A percentile compares a stretch with the other conserved stretches of the same genome.
Evolutionary conservation across 2,329 filamentous ascomycete genomes (phyloP).

Genomic region (Colletotrichum sidae): DNA sequence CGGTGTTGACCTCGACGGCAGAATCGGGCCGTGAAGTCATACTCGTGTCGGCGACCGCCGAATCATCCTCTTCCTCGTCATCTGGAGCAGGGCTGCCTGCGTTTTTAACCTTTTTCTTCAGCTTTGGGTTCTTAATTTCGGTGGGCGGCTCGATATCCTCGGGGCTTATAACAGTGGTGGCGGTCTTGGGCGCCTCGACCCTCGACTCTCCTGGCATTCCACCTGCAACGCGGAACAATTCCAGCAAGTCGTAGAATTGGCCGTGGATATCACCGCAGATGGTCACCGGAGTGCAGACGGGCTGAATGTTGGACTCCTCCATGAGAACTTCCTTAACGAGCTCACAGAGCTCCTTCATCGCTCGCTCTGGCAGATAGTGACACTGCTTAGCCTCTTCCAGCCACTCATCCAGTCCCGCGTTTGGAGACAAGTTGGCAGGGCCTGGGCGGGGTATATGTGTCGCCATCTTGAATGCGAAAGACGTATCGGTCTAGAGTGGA

Average conservation of each 20-base stretch:
- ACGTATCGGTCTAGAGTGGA: slow-evolving; percentile 17
- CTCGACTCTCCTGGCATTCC: slow-evolving; percentile 92
- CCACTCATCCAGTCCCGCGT: slow-evolving; percentile 95
- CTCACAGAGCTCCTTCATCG: slow-evolving; percentile 99
- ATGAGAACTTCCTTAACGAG: slow-evolving; percentile 99
- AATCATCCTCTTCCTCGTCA: slow-evolving; percentile 61
- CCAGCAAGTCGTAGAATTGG: slow-evolving; percentile 97
- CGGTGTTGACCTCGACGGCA: slow-evolving; percentile 48
- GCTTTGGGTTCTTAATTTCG: slow-evolving; percentile 87
- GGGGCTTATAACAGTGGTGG: slow-evolving; percentile 83
- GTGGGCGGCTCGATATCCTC: slow-evolving; percentile 92
- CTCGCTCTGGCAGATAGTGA: slow-evolving; percentile 93
- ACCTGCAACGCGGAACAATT: slow-evolving; percentile 95
- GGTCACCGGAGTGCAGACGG: slow-evolving; percentile 95
- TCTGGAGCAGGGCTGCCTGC: slow-evolving; percentile 63
- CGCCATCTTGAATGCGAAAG: slow-evolving; percentile 48
- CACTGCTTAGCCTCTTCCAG: slow-evolving; percentile 96
- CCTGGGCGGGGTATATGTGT: slow-evolving; percentile 83
- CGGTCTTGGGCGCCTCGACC: slow-evolving; percentile 74
- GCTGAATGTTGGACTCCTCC: slow-evolving; percentile 99
- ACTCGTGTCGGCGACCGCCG: slow-evolving; percentile 55
- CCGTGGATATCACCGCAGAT: slow-evolving; percentile 99
- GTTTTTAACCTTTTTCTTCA: slow-evolving; percentile 85
- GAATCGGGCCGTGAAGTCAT: slow-evolving; percentile 48
- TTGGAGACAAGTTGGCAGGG: slow-evolving; percentile 84